Base-by-base conservation (phyloP, 129 eudicot genomes). In the Mikania micrantha region DNA sequence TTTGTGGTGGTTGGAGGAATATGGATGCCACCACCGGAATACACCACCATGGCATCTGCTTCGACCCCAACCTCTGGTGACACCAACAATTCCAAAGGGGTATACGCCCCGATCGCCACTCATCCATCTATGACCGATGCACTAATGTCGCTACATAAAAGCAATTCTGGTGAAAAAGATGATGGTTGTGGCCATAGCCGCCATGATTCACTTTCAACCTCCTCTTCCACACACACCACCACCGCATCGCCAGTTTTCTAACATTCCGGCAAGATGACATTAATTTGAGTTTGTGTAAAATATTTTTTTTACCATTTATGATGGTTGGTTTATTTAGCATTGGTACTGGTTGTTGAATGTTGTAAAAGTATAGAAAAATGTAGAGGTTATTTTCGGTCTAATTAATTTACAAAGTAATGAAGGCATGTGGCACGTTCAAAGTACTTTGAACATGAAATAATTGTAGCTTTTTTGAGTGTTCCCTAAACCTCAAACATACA, bases 1-100 rank as follows among this genome's bases (percentile, higher is more conserved):
- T 92, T 88, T 74, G 96, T 92, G 49, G 98, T 92, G 69, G 98
- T 92, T 2, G 96, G 98, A 60, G 96, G 98, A 78, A 80, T 92
- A 67, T 92, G 98, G 98, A 81, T 92, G 78, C 89, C 96, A n/a
- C 96, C 96, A n/a, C 85, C 86, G 10, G 96, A 88, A 24, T 91
- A 85, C 47, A 47, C 86, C 20, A 40, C 80, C 2, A 74, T 70
- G 52, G 60, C 85, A 9, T 50, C 75, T 28, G 16, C 57, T 12
- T 54, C 77, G 22, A 73, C 80, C 17, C 74, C 83, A 3, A 60
- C 76, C 12, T 79, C 90, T 0, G 86, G 76, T 8, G 90, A 77
- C 17, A 79, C 82, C n/a, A 41, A 83, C 69, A 70, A 77, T 53
- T 71, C 81, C 6, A 83, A 70, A 31, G 81, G 81, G 7, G 72